Base-by-base conservation (phyloP, 164 flowering plant genomes). In the Nelumbo lutea region DNA sequence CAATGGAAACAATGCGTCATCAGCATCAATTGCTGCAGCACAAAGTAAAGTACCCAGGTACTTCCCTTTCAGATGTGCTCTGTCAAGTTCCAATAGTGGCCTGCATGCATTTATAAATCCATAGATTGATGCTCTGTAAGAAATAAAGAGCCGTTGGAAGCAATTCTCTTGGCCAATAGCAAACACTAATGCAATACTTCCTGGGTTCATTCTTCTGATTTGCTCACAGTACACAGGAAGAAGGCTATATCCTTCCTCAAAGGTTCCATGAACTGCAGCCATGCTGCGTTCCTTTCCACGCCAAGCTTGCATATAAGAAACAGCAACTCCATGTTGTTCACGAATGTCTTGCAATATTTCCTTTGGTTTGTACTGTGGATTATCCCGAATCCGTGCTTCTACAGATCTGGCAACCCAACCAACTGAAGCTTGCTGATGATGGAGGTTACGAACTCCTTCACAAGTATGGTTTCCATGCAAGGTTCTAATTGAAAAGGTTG, bases 381-480 rank as follows among this genome's bases (percentile, higher is more conserved):
- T 27, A 27, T 27, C 96, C 58, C 93, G 80, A 48, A 94, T 76
- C 6, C 92, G 90, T 62, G 88, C 83, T 79, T 90, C 98, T 1
- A 94, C 98, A 59, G 98, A 94, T 70, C 96, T 85, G 9, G 98
- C 98, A 79, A 94, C 98, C 98, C 98, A 94, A 65, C 96, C 96
- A 3, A 94, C 96, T 2, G 98, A 94, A 46, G 98, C 98, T 74
- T 94, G 98, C 73, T 94, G 96, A 70, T 94, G 98, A 79, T 90
- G 97, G 59, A 85, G 96, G 73, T 90, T 79, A 11, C 75, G 86
- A 76, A 91, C 97, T 68, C 97, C 96, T 83, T 89, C 97, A 80
- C 98, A 94, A 1, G 98, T 94, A 77, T 94, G 97, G 70, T 85
- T 96, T 27, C 86, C 86, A 63, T 88, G 90, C 60, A 94, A 76